phyloP scores from a whole-genome alignment of 2,329 filamentous ascomycete species.

The Trichoderma koningiopsis region DNA sequence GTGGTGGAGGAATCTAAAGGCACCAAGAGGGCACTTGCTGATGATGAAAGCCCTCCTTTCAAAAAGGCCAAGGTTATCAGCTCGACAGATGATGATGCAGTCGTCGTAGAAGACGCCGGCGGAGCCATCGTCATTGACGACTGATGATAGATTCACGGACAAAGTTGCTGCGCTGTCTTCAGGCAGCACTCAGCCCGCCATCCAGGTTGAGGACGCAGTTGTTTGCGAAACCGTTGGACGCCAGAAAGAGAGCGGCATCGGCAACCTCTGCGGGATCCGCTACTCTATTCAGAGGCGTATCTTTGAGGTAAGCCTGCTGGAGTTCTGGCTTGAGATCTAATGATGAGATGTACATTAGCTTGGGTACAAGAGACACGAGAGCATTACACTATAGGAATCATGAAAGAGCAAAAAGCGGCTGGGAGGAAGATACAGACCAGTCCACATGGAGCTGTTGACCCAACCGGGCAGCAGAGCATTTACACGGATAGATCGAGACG shows the following conservation, averaged over 20 bases:
- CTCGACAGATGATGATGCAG: conserved; percentile 41
- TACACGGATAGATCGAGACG: conserved; percentile 65
- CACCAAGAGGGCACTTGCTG: conserved; percentile 51
- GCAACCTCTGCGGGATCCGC: conserved; percentile 72
- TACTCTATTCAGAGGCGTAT: conserved; percentile 68
- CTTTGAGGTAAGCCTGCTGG: conserved; percentile 43
- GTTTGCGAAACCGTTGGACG: conserved; percentile 77
- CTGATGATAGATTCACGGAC: conserved; percentile 45
- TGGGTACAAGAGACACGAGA: conserved; percentile 22
- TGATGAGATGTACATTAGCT: conserved; percentile 45
- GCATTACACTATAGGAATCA: background rate
- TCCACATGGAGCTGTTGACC: conserved; percentile 78
- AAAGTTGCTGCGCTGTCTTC: conserved; percentile 32
- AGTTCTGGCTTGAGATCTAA: conserved; percentile 44
- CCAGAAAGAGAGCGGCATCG: conserved; percentile 79
- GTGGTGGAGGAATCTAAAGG: conserved; percentile 36
- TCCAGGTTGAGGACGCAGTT: conserved; percentile 86
- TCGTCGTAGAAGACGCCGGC: conserved; percentile 57
- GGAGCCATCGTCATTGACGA: conserved; percentile 71
- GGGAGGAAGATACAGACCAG: conserved; percentile 52
- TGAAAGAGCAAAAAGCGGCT: conserved; percentile 13
- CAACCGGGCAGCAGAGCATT: conserved; percentile 85
- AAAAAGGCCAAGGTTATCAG: conserved; percentile 54
- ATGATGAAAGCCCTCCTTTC: conserved; percentile 44
- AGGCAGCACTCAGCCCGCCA: conserved; percentile 75